These are phyloP conservation scores for Aspergillus luchuensis DNA, from an alignment of 2,329 filamentous ascomycete species.

Conservation along the genomic window DNA sequence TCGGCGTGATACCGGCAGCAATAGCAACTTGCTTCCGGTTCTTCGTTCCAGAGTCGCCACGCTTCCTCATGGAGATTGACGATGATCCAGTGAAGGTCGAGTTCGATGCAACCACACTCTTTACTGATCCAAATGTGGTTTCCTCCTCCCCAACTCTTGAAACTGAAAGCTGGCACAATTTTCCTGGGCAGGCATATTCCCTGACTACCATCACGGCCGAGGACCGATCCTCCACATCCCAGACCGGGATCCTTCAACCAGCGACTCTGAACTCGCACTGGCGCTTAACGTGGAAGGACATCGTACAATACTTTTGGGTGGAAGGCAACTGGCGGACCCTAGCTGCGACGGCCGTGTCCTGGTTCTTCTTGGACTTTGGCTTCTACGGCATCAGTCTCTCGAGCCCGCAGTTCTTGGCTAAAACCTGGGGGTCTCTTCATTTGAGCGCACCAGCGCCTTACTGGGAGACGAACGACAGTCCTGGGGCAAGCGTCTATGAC, in stretches of 20 bases:
- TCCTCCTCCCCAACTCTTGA: conserved; percentile 27
- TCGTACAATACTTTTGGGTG: conserved; percentile 45
- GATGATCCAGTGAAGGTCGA: conserved; percentile 62
- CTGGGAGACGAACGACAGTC: conserved; percentile 40
- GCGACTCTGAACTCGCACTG: conserved; percentile 47
- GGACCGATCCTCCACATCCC: conserved; percentile 24
- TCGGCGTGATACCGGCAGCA: conserved; percentile 64
- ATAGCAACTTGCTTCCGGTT: conserved; percentile 68
- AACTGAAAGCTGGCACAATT: conserved; percentile 27
- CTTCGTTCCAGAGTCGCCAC: conserved; percentile 66
- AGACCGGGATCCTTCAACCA: conserved; percentile 32
- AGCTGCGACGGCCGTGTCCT: conserved; percentile 52
- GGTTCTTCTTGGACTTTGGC: conserved; percentile 60
- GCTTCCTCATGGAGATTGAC: conserved; percentile 67
- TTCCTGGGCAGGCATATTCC: conserved; percentile 30
- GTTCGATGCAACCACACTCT: conserved; percentile 61
- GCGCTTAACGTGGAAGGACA: conserved; percentile 41
- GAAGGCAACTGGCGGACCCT: conserved; percentile 48
- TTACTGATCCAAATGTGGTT: conserved; percentile 43
- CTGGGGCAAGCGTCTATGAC: conserved; percentile 46
- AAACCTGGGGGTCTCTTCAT: conserved; percentile 42
- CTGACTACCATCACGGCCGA: conserved; percentile 26
- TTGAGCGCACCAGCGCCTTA: conserved; percentile 31
- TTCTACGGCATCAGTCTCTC: conserved; percentile 59
- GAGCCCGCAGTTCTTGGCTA: conserved; percentile 45